Percentiles rank a stretch among this genome's conserved stretches.
Evolutionary conservation across 2,329 filamentous ascomycete genomes (phyloP).

Genomic region (Fusarium fujikuroi): DNA sequence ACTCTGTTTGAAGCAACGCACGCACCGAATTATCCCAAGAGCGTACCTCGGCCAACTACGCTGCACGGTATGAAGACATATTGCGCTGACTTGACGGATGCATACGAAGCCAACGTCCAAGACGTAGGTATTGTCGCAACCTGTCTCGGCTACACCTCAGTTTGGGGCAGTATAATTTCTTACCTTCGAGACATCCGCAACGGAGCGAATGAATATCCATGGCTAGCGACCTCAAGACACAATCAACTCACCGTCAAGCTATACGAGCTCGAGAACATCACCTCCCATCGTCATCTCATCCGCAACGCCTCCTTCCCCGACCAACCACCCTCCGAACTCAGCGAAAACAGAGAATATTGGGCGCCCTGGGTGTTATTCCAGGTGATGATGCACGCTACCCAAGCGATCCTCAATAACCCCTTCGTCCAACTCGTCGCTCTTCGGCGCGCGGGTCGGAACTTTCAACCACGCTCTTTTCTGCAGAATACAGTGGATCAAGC

Average conservation of each 20-base stretch:
- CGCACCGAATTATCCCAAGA: constrained; percentile 25
- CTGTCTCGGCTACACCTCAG: neutral
- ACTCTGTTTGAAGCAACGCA: neutral
- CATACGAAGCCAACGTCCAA: constrained; percentile 23
- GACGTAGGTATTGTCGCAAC: constrained; percentile 22
- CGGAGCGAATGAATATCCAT: constrained; percentile 34
- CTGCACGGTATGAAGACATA: constrained; percentile 30
- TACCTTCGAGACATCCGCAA: constrained; percentile 35
- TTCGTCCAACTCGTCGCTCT: constrained; percentile 41
- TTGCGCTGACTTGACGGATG: constrained; percentile 36
- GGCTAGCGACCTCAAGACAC: constrained; percentile 33
- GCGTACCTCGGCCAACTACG: constrained; percentile 13
- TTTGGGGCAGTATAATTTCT: constrained; percentile 35
- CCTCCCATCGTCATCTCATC: constrained; percentile 31
- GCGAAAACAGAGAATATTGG: constrained; percentile 36
- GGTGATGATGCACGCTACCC: constrained; percentile 38
- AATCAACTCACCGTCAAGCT: constrained; percentile 33
- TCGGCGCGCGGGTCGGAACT: constrained; percentile 19
- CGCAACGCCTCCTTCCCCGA: constrained; percentile 38
- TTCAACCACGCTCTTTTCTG: constrained; percentile 36
- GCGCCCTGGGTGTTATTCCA: constrained; percentile 35
- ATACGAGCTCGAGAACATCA: constrained; percentile 35
- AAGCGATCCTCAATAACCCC: constrained; percentile 36
- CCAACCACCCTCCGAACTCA: constrained; percentile 13
- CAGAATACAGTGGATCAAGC: constrained; percentile 43